Percentiles rank a stretch among this genome's conserved stretches.
These are phyloP conservation scores for Pseudocercospora fuligena DNA, from an alignment of 2,329 filamentous ascomycete species.

Conservation along the genomic window DNA sequence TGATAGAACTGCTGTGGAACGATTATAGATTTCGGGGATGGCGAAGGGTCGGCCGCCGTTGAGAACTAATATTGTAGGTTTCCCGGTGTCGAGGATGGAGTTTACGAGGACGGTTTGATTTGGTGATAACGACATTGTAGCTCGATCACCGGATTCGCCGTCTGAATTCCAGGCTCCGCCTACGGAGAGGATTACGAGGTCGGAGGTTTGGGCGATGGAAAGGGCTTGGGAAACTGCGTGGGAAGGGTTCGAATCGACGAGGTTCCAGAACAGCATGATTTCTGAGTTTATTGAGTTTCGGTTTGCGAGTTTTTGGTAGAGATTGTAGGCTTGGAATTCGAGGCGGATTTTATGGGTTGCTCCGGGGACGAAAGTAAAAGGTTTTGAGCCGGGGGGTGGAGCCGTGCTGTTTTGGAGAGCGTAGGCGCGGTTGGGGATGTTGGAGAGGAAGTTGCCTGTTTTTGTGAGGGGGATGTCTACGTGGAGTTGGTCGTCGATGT, in stretches of 20 bases:
- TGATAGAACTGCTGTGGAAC: slow-evolving; percentile 17
- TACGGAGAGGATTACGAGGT: slow-evolving; percentile 19
- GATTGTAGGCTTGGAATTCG: slow-evolving; percentile 26
- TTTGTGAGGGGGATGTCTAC: slow-evolving; percentile 24
- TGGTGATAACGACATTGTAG: slow-evolving; percentile 18
- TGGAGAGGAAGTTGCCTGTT: slow-evolving; percentile 26
- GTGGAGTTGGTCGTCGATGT: slow-evolving; percentile 21
- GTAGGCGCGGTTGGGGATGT: slow-evolving; percentile 21
- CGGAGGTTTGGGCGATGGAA: slow-evolving; percentile 11
- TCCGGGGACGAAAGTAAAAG: slow-evolving; percentile 23
- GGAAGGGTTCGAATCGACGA: slow-evolving; percentile 16
- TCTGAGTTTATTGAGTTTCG: slow-evolving; percentile 25
- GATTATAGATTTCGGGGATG: slow-evolving; percentile 23
- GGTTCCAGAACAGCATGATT: slow-evolving; percentile 28
- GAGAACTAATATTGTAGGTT: slow-evolving; percentile 21
- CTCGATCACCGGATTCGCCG: slow-evolving; percentile 26
- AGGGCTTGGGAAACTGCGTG: slow-evolving; percentile 21
- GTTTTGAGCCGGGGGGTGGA: slow-evolving; percentile 22
- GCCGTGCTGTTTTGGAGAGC: slow-evolving; percentile 21
- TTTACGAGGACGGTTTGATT: slow-evolving; percentile 24
- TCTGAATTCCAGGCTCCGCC: slow-evolving; percentile 25
- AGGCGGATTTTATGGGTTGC: slow-evolving; percentile 23
- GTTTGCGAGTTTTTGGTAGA: slow-evolving; percentile 27
- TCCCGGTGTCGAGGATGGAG: slow-evolving; percentile 15
- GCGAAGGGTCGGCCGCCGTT: slow-evolving; percentile 25